A percentile compares a stretch with the other conserved stretches of the same genome.
Evolutionary conservation across 257 asterid genomes (phyloP).

Genomic region (Salvia miltiorrhiza): DNA sequence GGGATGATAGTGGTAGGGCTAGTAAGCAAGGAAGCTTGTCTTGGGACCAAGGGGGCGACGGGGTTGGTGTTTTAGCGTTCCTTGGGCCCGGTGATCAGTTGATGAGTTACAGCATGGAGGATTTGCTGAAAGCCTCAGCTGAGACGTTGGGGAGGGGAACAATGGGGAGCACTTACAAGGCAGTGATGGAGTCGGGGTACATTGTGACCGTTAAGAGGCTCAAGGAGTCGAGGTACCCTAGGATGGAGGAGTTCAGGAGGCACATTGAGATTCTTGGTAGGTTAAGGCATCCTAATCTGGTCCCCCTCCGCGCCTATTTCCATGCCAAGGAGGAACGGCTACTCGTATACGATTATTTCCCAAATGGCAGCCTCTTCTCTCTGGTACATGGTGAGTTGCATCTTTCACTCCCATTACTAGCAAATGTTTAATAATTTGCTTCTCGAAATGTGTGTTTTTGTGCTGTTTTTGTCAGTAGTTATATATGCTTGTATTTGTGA

Average conservation of each 20-base stretch:
- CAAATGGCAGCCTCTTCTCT: conserved; percentile 95
- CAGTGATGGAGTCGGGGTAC: conserved; percentile 94
- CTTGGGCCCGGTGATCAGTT: conserved; percentile 85
- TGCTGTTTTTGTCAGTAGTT: neutral
- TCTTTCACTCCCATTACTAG: neutral
- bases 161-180: conserved; percentile 89
- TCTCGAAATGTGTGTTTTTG: neutral
- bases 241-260: conserved; percentile 77
- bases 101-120: conserved; percentile 82
- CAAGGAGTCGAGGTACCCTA: conserved; percentile 74
- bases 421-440: neutral
- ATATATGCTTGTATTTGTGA: too few species aligned
- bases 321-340: conserved; percentile 93
- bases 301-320: conserved; percentile 91
- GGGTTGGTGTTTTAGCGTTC: conserved; percentile 68
- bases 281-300: conserved; percentile 84
- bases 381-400: conserved; percentile 70
- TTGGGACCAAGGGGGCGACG: conserved; percentile 79
- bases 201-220: conserved; percentile 94
- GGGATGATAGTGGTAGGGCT: conserved; percentile 36
- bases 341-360: conserved; percentile 87
- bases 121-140: conserved; percentile 90
- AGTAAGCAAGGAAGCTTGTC: conserved; percentile 62
- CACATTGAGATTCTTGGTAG: conserved; percentile 81
- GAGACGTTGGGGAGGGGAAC: conserved; percentile 95